Evolutionary conservation across 495 filamentous ascomycete species (phyloP).

Genomic region (Penicillium cinerascens): DNA sequence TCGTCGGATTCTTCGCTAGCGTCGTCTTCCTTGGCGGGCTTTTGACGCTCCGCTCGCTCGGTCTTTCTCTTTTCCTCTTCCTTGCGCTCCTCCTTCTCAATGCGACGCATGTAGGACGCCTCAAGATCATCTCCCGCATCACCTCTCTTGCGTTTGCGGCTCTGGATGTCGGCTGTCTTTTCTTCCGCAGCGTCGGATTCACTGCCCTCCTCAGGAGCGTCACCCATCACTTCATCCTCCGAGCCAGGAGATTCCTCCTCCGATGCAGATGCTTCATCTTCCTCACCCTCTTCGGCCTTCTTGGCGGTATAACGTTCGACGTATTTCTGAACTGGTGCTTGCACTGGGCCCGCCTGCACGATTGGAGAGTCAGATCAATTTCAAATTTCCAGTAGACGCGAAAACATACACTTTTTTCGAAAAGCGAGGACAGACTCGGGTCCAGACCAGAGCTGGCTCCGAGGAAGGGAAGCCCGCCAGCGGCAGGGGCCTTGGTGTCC

Average conservation of each 20-base stretch:
- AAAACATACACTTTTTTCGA: conserved; percentile 70
- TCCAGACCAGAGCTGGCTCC: conserved; percentile 54
- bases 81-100: conserved; percentile 58
- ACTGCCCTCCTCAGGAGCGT: conserved; percentile 35
- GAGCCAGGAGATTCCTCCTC: conserved; percentile 40
- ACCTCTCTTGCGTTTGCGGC: conserved; percentile 74
- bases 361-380: conserved; percentile 7
- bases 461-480: conserved; percentile 34
- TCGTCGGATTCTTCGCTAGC: conserved; percentile 18
- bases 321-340: conserved; percentile 52
- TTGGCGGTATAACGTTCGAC: conserved; percentile 16
- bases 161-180: conserved; percentile 38
- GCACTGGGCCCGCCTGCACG: conserved; percentile 65
- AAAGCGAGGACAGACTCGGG: conserved; percentile 72
- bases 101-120: conserved; percentile 70
- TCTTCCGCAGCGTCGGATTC: conserved; percentile 33
- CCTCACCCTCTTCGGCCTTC: conserved; percentile 28
- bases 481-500: conserved; percentile 18
- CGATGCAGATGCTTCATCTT: conserved; percentile 28
- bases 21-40: conserved; percentile 10
- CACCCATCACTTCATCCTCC: conserved; percentile 43
- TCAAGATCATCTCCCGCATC: conserved; percentile 74
- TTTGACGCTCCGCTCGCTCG: conserved; percentile 26
- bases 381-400: conserved; percentile 11
- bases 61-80: conserved; percentile 39